These are phyloP conservation scores for Trichoderma aggressivum DNA, from an alignment of 2,329 filamentous ascomycete genomes.

Conservation along the genomic window DNA sequence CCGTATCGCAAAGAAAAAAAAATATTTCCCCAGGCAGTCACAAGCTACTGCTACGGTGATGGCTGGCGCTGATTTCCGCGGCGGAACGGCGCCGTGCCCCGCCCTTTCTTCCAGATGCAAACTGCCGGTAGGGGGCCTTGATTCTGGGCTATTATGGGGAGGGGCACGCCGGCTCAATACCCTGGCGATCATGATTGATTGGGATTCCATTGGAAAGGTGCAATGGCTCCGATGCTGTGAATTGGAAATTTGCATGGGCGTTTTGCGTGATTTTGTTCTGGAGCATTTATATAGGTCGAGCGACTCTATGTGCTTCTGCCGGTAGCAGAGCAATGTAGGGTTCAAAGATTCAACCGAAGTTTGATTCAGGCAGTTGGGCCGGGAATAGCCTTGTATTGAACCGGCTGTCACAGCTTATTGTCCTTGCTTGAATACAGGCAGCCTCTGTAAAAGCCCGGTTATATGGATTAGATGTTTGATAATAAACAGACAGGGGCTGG, in stretches of 20 bases:
- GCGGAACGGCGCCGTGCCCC: conserved; percentile 10
- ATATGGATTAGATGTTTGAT: too few relatives aligned
- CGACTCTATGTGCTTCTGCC: background rate
- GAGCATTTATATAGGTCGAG: background rate
- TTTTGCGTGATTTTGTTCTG: background rate
- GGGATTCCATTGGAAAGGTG: background rate
- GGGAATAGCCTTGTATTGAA: background rate
- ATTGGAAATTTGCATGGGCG: background rate
- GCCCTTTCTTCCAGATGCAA: background rate
- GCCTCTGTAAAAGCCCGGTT: background rate
- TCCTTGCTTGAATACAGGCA: background rate
- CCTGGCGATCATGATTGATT: background rate
- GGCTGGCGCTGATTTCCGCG: conserved; percentile 4
- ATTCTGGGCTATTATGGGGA: conserved; percentile 15
- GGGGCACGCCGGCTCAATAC: background rate
- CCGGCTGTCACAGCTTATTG: background rate
- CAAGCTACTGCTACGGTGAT: background rate
- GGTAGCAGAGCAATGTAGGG: background rate
- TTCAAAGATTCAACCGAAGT: background rate
- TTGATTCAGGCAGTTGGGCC: background rate
- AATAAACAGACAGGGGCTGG: background rate
- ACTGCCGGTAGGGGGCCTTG: background rate
- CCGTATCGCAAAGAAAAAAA: background rate
- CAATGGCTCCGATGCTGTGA: background rate
- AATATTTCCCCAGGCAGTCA: background rate